Evolutionary conservation across 139 green algal species (phyloP), one percentile per base, ranked within the genome.

Genomic region (Mesostigma viride): DNA sequence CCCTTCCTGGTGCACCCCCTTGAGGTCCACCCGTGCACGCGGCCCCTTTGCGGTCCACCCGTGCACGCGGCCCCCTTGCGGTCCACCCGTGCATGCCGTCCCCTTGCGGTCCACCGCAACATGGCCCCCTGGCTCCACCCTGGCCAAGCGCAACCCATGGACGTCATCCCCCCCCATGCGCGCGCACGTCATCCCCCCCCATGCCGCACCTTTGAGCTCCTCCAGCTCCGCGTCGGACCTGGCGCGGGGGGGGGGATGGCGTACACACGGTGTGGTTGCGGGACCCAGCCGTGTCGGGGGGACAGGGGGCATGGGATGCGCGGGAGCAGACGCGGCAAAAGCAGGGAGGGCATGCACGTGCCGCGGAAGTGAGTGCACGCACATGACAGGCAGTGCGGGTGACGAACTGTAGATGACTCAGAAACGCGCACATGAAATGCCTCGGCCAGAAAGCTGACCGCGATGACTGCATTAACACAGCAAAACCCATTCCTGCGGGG

Each of bases 201-300:
- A n/a, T n/a, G n/a, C n/a, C n/a, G n/a, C n/a, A 63, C 67, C 67
- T 73, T 73, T 22, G 30, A 73, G 44, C 31, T 68, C 59, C 17
- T 30, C 17, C 17, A 73, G 67, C 53, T 73, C 67, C 56, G 46
- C 46, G 1, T 73, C 67, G 0, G 53, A 47, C 67, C 67, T 73
- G n/a, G n/a, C n/a, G n/a, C n/a, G n/a, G n/a, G n/a, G n/a, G n/a
- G 67, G 56, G 62, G 30, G 17, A 22, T 14, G 45, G 31, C 62
- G 62, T 14, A 51, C 40, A 51, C 11, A 51, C 11, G 32, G 20
- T 11, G 35, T 30, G n/a, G 17, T 35, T 22, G 35, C 31, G 64
- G 3, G 3, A 30, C 62, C 32, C 60, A 3, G 56, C 3, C 35
- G 6, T 62, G 8, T 22, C 56, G 6, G 6, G 6, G 11, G 28